Conservation (phyloP, 495 filamentous ascomycete genomes). For the Neurospora sp. region DNA sequence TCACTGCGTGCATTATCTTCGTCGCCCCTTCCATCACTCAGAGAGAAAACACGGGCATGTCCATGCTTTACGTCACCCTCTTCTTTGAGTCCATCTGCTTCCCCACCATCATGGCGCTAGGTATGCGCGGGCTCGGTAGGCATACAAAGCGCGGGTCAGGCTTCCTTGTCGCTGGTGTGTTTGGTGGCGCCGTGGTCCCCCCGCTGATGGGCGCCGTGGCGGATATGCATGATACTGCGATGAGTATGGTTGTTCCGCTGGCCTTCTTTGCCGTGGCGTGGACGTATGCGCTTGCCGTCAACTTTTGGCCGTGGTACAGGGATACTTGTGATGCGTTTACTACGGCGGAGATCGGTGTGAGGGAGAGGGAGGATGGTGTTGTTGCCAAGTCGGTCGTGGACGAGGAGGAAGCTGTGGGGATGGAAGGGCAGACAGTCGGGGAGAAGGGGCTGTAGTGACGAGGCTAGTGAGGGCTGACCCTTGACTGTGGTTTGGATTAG, state of each 20-base stretch:
- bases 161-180: constrained; percentile 53
- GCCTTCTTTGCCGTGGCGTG: constrained; percentile 32
- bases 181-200: constrained; percentile 56
- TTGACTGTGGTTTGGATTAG: not conserved
- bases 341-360: constrained; percentile 42
- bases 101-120: constrained; percentile 61
- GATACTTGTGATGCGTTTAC: constrained; percentile 51
- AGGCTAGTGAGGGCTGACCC: not conserved
- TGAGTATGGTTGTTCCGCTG: constrained; percentile 36
- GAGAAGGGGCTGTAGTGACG: not conserved
- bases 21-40: constrained; percentile 44
- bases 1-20: constrained; percentile 48
- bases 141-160: constrained; percentile 63
- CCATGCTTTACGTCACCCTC: constrained; percentile 54
- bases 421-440: constrained; percentile 2
- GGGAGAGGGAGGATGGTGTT: constrained; percentile 2
- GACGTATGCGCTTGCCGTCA: constrained; percentile 31
- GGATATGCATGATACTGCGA: constrained; percentile 28
- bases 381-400: constrained; percentile 19
- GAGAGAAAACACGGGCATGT: constrained; percentile 41
- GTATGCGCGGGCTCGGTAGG: constrained; percentile 56
- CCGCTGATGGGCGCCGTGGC: constrained; percentile 51
- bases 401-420: constrained; percentile 17
- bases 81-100: constrained; percentile 64
- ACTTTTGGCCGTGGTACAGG: constrained; percentile 52